These are phyloP conservation scores for Combretum micranthum DNA, from an alignment of 345 rosid genomes.

Conservation along the genomic window DNA sequence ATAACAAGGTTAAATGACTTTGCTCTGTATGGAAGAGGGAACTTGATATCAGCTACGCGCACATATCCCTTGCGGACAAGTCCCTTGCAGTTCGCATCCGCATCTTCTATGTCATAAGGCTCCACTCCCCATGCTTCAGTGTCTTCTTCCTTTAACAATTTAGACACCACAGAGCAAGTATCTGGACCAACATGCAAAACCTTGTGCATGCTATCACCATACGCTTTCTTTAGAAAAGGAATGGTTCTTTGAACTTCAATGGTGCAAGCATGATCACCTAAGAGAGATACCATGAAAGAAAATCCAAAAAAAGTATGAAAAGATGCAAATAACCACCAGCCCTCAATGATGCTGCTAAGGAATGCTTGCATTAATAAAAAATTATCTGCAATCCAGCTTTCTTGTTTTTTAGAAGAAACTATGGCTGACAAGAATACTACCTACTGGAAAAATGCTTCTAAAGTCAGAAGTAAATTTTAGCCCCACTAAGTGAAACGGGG, in stretches of 20 bases:
- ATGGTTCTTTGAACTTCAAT: conserved; percentile 74
- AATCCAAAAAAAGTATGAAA: neutral
- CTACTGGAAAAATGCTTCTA: too few relatives aligned
- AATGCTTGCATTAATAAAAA: too few relatives aligned
- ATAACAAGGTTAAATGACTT: conserved; percentile 92
- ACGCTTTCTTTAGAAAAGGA: conserved; percentile 72
- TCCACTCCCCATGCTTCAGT: conserved; percentile 98
- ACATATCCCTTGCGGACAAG: conserved; percentile 83
- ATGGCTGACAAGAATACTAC: too few relatives aligned
- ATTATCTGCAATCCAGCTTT: too few relatives aligned
- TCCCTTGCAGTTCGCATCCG: conserved; percentile 66
- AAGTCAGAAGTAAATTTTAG: too few relatives aligned
- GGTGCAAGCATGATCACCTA: conserved; percentile 82
- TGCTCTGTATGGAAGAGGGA: conserved; percentile 75
- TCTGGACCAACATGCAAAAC: conserved; percentile 97
- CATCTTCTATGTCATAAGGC: conserved; percentile 95
- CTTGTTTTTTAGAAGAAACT: too few relatives aligned
- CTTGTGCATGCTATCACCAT: conserved; percentile 87
- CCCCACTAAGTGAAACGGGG: too few relatives aligned
- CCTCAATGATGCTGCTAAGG: neutral
- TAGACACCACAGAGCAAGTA: conserved; percentile 80
- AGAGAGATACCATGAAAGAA: neutral
- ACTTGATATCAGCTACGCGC: conserved; percentile 92
- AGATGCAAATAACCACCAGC: neutral
- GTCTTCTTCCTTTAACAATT: conserved; percentile 75